Base-by-base conservation (phyloP, 2,329 filamentous ascomycete genomes). In the Colletotrichum spaethianum region DNA sequence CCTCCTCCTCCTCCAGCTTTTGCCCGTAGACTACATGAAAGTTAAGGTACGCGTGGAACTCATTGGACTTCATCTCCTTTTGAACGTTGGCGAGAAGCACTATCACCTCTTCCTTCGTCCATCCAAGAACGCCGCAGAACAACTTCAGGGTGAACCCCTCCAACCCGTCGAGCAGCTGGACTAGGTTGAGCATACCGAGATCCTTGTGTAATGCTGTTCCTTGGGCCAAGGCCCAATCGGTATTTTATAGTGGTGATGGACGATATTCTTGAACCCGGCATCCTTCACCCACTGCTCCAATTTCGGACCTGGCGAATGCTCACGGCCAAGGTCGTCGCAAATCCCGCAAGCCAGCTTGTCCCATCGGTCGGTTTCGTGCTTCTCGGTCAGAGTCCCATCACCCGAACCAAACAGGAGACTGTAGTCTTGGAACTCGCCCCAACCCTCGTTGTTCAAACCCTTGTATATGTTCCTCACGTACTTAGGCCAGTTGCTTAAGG, bases 171-270 rank as follows among this genome's bases (percentile, higher is more conserved):
- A 75, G 40, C 40, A 72, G 40, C 69, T 75, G 71, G 2, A 63
- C 57, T 2, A 73, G 61, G 33, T 68, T 72, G 63, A 53, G 52
- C 14, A 26, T 74, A 44, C 81, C 80, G 0, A 82, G 68, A 63
- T 82, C 80, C 62, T 83, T 82, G 36, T 82, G 36, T 82, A 72
- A 6, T 73, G 63, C 8, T 77, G 76, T 2, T 82, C 78, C 61
- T 79, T 82, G 50, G 80, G 77, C 80, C 81, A 83, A 0, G 79
- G 78, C 0, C 81, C 81, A 18, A 83, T 79, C 7, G 81, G 81
- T 72, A 82, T 81, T 70, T 76, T 70, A 60, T 75, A 75, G 14
- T 79, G 73, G 20, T 71, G 57, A 67, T 79, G 76, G 11, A 76
- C 70, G 6, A 81, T 79, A 33, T 82, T 77, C 38, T 82, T 76